Conservation (phyloP, 1,139 yeast genomes). For the Saccharomyces hybrid region DNA sequence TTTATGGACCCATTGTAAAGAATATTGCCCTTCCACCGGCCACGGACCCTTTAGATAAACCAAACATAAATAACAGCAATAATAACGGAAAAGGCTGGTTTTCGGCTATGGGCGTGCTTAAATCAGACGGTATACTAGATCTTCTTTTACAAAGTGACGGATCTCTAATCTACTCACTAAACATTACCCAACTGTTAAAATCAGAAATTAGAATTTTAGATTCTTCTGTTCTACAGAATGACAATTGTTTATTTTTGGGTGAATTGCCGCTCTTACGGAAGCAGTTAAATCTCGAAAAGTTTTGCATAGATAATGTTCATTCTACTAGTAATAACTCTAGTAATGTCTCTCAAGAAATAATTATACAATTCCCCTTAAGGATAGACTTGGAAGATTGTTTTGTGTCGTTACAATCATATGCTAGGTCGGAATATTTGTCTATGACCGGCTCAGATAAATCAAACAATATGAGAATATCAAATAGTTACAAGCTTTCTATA, state of each 20-base stretch:
- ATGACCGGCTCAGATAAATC: slow-evolving; percentile 25
- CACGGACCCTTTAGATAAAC: not conserved
- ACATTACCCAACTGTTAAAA: slow-evolving; percentile 48
- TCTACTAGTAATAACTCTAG: slow-evolving; percentile 13
- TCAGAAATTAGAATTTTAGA: slow-evolving; percentile 66
- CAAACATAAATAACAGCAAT: not conserved
- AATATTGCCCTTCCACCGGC: slow-evolving; percentile 15
- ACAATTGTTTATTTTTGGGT: slow-evolving; percentile 54
- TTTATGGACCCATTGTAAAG: slow-evolving; percentile 54
- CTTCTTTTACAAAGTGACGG: slow-evolving; percentile 63
- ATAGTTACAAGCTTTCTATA: slow-evolving; percentile 49
- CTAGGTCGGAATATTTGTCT: slow-evolving; percentile 46
- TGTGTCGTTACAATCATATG: slow-evolving; percentile 62
- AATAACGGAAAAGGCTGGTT: slow-evolving; percentile 43
- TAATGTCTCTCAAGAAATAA: slow-evolving; percentile 32
- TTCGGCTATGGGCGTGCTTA: slow-evolving; percentile 64
- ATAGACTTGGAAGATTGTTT: slow-evolving; percentile 82
- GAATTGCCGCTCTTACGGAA: slow-evolving; percentile 45
- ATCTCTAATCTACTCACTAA: slow-evolving; percentile 52
- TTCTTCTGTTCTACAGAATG: slow-evolving; percentile 55
- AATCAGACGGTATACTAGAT: slow-evolving; percentile 59
- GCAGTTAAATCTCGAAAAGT: slow-evolving; percentile 12
- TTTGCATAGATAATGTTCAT: slow-evolving; percentile 28
- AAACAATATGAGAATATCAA: slow-evolving; percentile 42
- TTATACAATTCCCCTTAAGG: slow-evolving; percentile 59